Conservation (phyloP, 1,284 basidiomycete species). For the Mycosarcoma mackinlayi region DNA sequence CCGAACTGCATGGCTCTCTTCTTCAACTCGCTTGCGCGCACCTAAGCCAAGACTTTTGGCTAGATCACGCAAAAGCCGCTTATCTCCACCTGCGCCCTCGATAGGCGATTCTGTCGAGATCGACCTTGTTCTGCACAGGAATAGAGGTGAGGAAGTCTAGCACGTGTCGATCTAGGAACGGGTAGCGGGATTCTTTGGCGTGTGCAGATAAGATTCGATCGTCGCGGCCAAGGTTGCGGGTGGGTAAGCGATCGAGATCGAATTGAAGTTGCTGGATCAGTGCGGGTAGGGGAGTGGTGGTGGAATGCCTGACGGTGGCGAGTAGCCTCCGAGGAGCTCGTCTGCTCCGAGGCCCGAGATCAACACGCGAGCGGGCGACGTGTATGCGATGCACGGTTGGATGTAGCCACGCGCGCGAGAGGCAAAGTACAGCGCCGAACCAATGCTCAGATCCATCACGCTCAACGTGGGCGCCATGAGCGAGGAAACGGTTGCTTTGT, state of each 20-base stretch:
- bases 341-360: constrained; percentile 94
- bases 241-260: constrained; percentile 89
- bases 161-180: constrained; percentile 55
- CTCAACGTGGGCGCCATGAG: constrained; percentile 54
- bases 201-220: constrained; percentile 89
- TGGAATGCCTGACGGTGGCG: constrained; percentile 83
- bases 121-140: constrained; percentile 83
- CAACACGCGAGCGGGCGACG: constrained; percentile 81
- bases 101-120: constrained; percentile 66
- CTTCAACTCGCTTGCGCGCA: constrained; percentile 75
- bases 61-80: constrained; percentile 77
- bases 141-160: constrained; percentile 73
- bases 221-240: constrained; percentile 90
- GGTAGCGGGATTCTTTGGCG: constrained; percentile 79
- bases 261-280: constrained; percentile 89
- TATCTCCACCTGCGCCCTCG: constrained; percentile 78
- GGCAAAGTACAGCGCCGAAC: constrained; percentile 91
- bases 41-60: constrained; percentile 42
- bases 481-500: constrained; percentile 9
- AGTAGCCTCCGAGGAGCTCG: constrained; percentile 93
- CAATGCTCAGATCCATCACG: constrained; percentile 78
- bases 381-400: constrained; percentile 70
- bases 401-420: constrained; percentile 73
- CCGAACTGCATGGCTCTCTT: constrained; percentile 99
- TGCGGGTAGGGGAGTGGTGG: constrained; percentile 63